Evolutionary conservation across 2,329 filamentous ascomycete species (phyloP), one percentile per base, ranked within the genome.

Genomic region (Aspergillus japonicus): DNA sequence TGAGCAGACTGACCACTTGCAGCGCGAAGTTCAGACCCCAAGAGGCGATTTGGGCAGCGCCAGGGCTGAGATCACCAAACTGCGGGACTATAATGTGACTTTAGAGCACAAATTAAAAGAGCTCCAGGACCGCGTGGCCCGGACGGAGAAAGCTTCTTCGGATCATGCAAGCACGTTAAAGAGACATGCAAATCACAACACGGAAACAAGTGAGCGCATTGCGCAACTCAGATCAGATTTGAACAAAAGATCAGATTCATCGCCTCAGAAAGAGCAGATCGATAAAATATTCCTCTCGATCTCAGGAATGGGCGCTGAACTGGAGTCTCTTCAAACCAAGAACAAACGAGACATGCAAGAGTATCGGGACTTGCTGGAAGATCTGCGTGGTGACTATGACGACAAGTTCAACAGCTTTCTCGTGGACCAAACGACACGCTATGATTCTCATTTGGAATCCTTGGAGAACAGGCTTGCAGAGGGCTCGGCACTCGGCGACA

Each of bases 1-100:
- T 1, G 59, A 60, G 1, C 64, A 66, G 29, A 29, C 67, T 7
- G 47, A 53, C 2, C 60, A 62, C n/a, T 47, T 73, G 21, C 61
- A 71, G 48, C 55, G 52, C 11, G 61, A 66, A 8, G 31, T 67
- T 7, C 26, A 48, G 21, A 47, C 5, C 8, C 21, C 51, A 19
- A 64, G 52, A 19, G 29, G 48, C 23, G 55, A 31, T 6, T 4
- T 54, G 51, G 16, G 23, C 10, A 50, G 16, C 24, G 54, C 49
- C 21, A 49, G 31, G 10, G 47, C n/a, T 7, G 51, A 55, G 11
- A 42, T 58, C 16, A 12, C 16, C 23, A 26, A 26, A 10, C 44
- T 59, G n/a, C 19, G 12, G 21, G 39, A 54, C 7, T 33, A 50
- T 23, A 24, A 56, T 23, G 55, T 53, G 26, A 33, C 44, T 3